phyloP scores from a whole-genome alignment of 495 filamentous ascomycete genomes.

The Neurospora discreta region DNA sequence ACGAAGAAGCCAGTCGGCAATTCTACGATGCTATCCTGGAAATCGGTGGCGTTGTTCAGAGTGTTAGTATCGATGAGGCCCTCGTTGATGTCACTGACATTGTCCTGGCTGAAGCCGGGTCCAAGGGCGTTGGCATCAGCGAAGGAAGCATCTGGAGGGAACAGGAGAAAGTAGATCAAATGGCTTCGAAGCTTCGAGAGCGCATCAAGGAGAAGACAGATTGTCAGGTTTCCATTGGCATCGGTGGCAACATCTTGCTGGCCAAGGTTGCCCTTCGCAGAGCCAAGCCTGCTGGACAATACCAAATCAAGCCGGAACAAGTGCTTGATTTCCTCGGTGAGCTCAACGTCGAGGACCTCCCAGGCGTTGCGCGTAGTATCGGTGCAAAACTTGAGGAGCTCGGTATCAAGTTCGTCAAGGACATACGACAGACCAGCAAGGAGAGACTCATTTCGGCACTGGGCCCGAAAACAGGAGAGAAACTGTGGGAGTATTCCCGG shows the following conservation, averaged over 20 bases:
- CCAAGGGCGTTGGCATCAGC: slow-evolving; percentile 52
- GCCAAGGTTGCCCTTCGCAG: slow-evolving; percentile 85
- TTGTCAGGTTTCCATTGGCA: slow-evolving; percentile 88
- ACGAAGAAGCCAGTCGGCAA: slow-evolving; percentile 78
- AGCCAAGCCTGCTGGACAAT: slow-evolving; percentile 91
- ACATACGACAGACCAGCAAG: slow-evolving; percentile 62
- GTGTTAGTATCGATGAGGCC: slow-evolving; percentile 93
- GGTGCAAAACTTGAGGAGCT: slow-evolving; percentile 76
- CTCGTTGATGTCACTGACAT: slow-evolving; percentile 64
- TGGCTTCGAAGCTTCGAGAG: slow-evolving; percentile 55
- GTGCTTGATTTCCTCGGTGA: slow-evolving; percentile 64
- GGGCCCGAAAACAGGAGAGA: slow-evolving; percentile 87
- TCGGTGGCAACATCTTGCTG: slow-evolving; percentile 80
- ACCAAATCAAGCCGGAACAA: slow-evolving; percentile 71
- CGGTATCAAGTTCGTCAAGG: slow-evolving; percentile 70
- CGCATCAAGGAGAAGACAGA: slow-evolving; percentile 61
- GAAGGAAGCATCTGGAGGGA: slow-evolving; percentile 73
- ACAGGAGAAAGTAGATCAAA: slow-evolving; percentile 66
- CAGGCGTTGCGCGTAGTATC: slow-evolving; percentile 81
- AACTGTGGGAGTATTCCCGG: slow-evolving; percentile 80
- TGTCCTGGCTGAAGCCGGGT: slow-evolving; percentile 55
- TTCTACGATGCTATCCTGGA: slow-evolving; percentile 82
- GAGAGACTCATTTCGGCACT: slow-evolving; percentile 61
- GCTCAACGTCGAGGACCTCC: slow-evolving; percentile 66
- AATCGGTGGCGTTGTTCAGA: slow-evolving; percentile 75